Percentiles rank a stretch among this genome's conserved stretches.
Evolutionary conservation across 345 rosid species (phyloP).

Genomic region (Clausena lansium): DNA sequence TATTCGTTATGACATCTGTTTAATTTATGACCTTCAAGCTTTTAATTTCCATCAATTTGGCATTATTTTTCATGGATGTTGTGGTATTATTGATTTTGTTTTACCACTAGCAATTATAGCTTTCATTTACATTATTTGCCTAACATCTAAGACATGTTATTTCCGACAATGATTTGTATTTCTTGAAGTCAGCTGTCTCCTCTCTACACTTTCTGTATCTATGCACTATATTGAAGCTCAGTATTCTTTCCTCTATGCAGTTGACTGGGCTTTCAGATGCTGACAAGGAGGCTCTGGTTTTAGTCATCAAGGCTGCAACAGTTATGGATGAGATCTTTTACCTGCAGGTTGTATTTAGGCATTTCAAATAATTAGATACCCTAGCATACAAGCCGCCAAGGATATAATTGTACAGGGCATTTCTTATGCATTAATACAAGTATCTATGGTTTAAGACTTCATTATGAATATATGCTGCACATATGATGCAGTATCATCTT

Average conservation of each 20-base stretch:
- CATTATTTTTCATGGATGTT: neutral
- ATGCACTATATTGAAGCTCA: neutral
- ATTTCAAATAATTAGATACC: neutral
- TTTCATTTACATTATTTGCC: neutral
- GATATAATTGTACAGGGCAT: neutral
- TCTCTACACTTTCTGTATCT: neutral
- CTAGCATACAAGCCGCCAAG: neutral
- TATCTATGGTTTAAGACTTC: slow-evolving; percentile 4
- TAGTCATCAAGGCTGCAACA: slow-evolving; percentile 79
- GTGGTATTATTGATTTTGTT: neutral
- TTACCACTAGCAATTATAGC: neutral
- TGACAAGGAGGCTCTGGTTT: slow-evolving; percentile 62
- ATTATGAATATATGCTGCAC: neutral
- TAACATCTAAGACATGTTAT: neutral
- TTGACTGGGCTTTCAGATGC: slow-evolving; percentile 61
- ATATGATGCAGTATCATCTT: neutral
- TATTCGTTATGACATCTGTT: slow-evolving; percentile 4
- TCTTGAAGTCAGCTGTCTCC: neutral
- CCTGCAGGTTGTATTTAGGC: slow-evolving; percentile 56
- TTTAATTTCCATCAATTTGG: neutral
- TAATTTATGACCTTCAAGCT: neutral
- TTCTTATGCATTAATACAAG: neutral
- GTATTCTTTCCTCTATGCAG: slow-evolving; percentile 39
- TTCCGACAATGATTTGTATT: neutral
- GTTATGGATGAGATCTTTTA: slow-evolving; percentile 74